These are phyloP conservation scores for Linum lewisii DNA, from an alignment of 345 rosid species.

Conservation along the genomic window DNA sequence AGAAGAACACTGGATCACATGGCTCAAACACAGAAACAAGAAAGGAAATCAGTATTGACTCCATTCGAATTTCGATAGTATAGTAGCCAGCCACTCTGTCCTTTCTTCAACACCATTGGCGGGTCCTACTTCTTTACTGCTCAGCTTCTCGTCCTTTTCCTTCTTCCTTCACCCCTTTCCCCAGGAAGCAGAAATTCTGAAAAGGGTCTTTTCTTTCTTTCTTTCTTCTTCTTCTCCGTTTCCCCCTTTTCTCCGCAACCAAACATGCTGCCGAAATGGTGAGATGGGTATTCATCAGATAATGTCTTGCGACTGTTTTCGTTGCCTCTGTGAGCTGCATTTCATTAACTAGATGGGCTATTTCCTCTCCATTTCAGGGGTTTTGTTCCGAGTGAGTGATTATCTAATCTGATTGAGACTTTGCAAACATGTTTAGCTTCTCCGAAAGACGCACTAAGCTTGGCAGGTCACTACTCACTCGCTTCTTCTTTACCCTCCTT, in stretches of 20 bases:
- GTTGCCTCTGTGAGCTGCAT: background rate
- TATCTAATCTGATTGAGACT: background rate
- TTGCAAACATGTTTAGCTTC: slow-evolving; percentile 58
- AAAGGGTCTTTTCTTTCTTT: background rate
- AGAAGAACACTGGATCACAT: too few relatives aligned
- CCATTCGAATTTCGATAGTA: too few relatives aligned
- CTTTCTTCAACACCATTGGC: background rate
- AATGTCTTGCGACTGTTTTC: background rate
- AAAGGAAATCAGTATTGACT: too few relatives aligned
- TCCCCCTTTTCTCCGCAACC: background rate
- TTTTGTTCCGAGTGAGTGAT: slow-evolving; percentile 3
- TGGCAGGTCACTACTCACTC: slow-evolving; percentile 57
- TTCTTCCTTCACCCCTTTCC: background rate
- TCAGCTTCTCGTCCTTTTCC: background rate
- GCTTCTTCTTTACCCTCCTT: background rate
- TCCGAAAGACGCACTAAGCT: slow-evolving; percentile 84
- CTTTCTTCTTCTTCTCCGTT: background rate
- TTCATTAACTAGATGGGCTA: too few relatives aligned
- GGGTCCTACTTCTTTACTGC: background rate
- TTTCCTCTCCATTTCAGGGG: background rate
- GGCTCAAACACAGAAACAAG: too few relatives aligned
- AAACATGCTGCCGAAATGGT: background rate
- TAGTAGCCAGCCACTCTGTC: too few relatives aligned
- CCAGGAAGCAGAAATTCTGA: background rate
- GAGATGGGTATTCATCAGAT: background rate